Evolutionary conservation across 2,329 filamentous ascomycete species (phyloP), one percentile per base, ranked within the genome.

Genomic region (Fusarium begoniae): DNA sequence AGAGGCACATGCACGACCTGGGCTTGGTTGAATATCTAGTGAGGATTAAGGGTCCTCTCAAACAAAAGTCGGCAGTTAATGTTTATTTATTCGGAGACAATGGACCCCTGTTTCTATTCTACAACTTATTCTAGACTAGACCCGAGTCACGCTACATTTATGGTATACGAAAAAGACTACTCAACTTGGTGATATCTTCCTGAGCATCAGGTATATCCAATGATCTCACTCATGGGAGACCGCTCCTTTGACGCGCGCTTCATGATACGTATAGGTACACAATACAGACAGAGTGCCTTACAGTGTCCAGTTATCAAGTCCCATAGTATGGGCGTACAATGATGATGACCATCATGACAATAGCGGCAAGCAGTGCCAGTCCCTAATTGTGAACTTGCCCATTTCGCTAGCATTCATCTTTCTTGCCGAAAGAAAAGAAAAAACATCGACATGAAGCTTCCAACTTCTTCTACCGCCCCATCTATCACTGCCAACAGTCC

Each of bases 181-280:
- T 30, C 43, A 63, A 72, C 26, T 56, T 51, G 35, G 38, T 71
- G 71, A 74, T 47, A 66, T 73, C 28, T 75, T 73, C 65, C 69
- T 75, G 65, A 75, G 69, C 57, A 67, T 75, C 72, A 75, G 73
- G 47, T 18, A 70, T n/a, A 73, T 61, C 22, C 14, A 40, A 51
- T 47, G 26, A 35, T 68, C 28, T 8, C 38, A 30, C 20, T 15
- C 18, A 35, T 30, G n/a, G 28, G 40, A 63, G 26, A 26, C 24
- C 13, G 24, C 32, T 66, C 15, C n/a, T 18, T n/a, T 37, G 18
- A 20, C 41, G 13, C 38, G 8, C 51, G 45, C n/a, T 59, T 43
- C 22, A 35, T 22, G 4, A 41, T 41, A 38, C 26, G 13, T 24
- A 20, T 30, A 38, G 10, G 32, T 15, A 40, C 24, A 28, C 35